Base-by-base conservation (phyloP, 2,329 filamentous ascomycete species). In the Cytospora chrysosperma region DNA sequence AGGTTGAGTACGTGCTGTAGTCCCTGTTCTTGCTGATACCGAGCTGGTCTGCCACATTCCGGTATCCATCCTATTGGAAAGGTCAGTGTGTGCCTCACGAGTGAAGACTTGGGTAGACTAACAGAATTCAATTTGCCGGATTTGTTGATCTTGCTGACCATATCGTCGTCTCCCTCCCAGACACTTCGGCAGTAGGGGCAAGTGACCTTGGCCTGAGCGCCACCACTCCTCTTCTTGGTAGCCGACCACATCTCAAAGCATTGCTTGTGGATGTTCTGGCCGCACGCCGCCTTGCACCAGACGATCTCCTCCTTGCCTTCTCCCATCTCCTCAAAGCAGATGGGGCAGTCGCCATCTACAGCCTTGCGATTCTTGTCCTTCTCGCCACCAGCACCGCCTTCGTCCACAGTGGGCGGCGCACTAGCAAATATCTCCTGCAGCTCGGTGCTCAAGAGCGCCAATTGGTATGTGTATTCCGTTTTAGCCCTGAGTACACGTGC, bases 1-100 rank as follows among this genome's bases (percentile, higher is more conserved):
- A 64, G 3, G 49, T 55, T 28, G 61, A 63, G 43, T 65, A 65
- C 2, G 61, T 64, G 21, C 56, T 57, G 34, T 58, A 58, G 47
- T 83, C 84, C 76, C 85, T 75, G n/a, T 71, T 64, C 0, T 72
- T 72, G 65, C 80, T 84, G 66, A 88, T 78, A 2, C 86, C 86
- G n/a, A 88, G 75, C 70, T 88, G 82, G 24, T 78, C 73, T 1
- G 84, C 85, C 3, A 89, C 81, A 70, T 88, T 88, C 54, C 87
- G 75, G 68, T 89, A 89, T 0, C 86, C 86, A 40, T 87, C 85
- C 0, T 70, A 12, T 47, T 1, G 17, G 19, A 13, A 1, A 4
- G n/a, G 43, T 47, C n/a, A 47, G 10, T 13, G n/a, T 24, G n/a
- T 24, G n/a, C 9, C 8, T 13, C 43, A 47, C 21, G 13, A 19